Conservation (phyloP, 495 filamentous ascomycete genomes). For the Annulohypoxylon stygium region DNA sequence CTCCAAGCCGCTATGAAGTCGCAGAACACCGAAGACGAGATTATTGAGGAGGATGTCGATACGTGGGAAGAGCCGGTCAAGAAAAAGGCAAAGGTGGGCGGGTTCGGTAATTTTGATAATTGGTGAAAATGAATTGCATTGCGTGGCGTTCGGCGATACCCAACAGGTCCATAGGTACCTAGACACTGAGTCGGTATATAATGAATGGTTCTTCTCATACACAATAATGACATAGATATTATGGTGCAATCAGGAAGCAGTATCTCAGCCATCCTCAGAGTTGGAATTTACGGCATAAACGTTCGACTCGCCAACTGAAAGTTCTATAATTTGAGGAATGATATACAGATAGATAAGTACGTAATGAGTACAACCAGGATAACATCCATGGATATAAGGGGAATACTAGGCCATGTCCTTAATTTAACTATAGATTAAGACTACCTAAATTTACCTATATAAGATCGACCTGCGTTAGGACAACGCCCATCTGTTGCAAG, state of each 20-base stretch:
- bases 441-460: no score
- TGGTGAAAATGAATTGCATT: conserved; percentile 66
- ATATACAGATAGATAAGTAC: no score
- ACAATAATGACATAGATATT: not conserved
- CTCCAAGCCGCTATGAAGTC: conserved; percentile 69
- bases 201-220: conserved; percentile 9
- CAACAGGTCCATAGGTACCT: conserved; percentile 8
- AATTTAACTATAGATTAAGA: no score
- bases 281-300: no score
- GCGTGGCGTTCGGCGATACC: conserved; percentile 46
- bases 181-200: not conserved
- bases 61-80: conserved; percentile 74
- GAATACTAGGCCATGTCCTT: no score
- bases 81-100: conserved; percentile 85
- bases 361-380: no score
- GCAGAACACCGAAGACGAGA: conserved; percentile 64
- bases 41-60: conserved; percentile 69
- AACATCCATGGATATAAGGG: no score
- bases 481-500: conserved; percentile 5
- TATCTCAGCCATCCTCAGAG: not conserved
- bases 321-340: no score
- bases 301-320: no score
- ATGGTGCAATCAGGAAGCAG: not conserved
- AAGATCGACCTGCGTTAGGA: conserved; percentile 16
- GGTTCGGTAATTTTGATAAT: conserved; percentile 93